These are phyloP conservation scores for Phylloporus sp. DNA, from an alignment of 768 basidiomycete genomes.

Conservation along the genomic window DNA sequence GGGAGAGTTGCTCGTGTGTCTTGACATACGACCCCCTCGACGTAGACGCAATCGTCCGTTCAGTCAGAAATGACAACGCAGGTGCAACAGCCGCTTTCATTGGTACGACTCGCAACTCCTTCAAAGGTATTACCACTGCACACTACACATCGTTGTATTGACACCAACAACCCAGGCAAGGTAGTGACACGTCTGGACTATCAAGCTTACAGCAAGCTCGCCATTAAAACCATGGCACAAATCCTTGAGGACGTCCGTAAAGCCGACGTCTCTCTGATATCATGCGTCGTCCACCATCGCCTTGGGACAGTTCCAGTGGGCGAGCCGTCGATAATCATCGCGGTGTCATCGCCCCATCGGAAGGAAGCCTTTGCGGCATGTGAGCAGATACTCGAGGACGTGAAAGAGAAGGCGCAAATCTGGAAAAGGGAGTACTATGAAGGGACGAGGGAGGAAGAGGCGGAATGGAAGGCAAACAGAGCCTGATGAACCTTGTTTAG, in stretches of 20 bases:
- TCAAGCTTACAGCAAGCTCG: constrained; percentile 77
- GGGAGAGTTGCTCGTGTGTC: constrained; percentile 34
- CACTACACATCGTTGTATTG: not conserved
- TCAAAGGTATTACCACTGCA: constrained; percentile 54
- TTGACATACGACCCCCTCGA: constrained; percentile 62
- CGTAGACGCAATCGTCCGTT: constrained; percentile 51
- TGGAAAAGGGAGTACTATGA: constrained; percentile 93
- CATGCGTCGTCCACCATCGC: constrained; percentile 68
- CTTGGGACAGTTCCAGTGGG: constrained; percentile 76
- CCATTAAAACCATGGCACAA: constrained; percentile 69
- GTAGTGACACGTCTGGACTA: constrained; percentile 72
- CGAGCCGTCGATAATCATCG: constrained; percentile 79
- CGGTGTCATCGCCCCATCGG: constrained; percentile 80
- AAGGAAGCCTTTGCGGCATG: constrained; percentile 77
- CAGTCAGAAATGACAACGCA: constrained; percentile 58
- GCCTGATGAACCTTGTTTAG: constrained; percentile 13
- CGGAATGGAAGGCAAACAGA: constrained; percentile 68
- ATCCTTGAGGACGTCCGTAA: constrained; percentile 49
- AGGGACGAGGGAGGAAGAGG: constrained; percentile 55
- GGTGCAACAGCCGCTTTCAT: constrained; percentile 78
- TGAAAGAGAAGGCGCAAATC: constrained; percentile 80
- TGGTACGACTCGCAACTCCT: constrained; percentile 83
- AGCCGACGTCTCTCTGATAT: constrained; percentile 42
- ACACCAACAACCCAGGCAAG: constrained; percentile 45
- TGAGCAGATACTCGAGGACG: constrained; percentile 80